These are phyloP conservation scores for Diaporthe velutina DNA, from an alignment of 2,329 filamentous ascomycete genomes.

Conservation along the genomic window DNA sequence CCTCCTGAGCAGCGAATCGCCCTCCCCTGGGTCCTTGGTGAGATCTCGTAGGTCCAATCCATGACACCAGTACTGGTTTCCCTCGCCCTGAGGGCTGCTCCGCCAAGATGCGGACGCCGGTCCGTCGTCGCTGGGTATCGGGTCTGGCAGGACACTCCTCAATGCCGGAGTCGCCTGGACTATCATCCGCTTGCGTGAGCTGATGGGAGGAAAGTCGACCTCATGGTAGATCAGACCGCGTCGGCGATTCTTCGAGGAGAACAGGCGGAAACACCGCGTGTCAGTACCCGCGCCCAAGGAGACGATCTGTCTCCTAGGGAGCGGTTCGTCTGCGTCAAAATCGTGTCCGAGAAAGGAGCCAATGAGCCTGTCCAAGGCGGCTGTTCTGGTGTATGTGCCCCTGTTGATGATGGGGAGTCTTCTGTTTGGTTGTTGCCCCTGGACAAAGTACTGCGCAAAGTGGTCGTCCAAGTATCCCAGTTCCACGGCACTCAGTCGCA, in stretches of 20 bases:
- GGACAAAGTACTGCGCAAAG: constrained; percentile 80
- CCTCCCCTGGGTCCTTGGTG: constrained; percentile 41
- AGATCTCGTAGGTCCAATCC: constrained; percentile 79
- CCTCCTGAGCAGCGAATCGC: constrained; percentile 40
- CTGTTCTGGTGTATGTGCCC: constrained; percentile 94
- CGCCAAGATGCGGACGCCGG: constrained; percentile 54
- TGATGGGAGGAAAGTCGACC: constrained; percentile 86
- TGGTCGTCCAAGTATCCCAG: constrained; percentile 87
- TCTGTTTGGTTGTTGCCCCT: constrained; percentile 64
- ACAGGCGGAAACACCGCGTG: constrained; percentile 85
- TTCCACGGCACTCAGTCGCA: constrained; percentile 88
- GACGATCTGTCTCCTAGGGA: constrained; percentile 77
- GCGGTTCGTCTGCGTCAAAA: background rate
- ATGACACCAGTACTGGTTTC: constrained; percentile 68
- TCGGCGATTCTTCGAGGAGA: constrained; percentile 56
- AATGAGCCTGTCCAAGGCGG: constrained; percentile 84
- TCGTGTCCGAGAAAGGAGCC: constrained; percentile 72
- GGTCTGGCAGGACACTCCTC: constrained; percentile 53
- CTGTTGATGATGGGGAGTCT: constrained; percentile 94
- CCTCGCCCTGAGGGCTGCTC: constrained; percentile 51
- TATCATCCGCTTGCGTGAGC: constrained; percentile 72
- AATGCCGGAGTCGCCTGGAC: constrained; percentile 61
- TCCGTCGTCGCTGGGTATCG: constrained; percentile 39
- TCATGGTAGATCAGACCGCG: constrained; percentile 83
- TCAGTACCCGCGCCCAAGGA: constrained; percentile 95